Evolutionary conservation across 139 green algal genomes (phyloP).

Genomic region (Pseudopediastrum boryanum): DNA sequence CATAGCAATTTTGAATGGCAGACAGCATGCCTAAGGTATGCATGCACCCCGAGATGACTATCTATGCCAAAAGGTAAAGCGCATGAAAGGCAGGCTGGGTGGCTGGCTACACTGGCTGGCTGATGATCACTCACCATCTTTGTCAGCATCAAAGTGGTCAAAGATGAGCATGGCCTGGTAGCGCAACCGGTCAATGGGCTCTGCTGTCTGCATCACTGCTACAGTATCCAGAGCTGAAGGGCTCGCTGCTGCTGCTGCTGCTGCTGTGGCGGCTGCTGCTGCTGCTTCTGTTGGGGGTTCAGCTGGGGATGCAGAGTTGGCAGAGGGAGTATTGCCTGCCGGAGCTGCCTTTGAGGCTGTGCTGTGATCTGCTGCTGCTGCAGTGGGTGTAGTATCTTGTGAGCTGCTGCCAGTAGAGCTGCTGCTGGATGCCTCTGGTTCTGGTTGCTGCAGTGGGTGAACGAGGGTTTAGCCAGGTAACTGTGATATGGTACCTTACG

Average conservation of each 20-base stretch:
- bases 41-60: too few species aligned
- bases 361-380: neutral
- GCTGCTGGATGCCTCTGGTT: neutral
- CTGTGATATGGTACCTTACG: too few species aligned
- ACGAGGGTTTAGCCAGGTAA: too few species aligned
- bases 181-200: slow-evolving; percentile 47
- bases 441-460: neutral
- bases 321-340: neutral
- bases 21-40: too few species aligned
- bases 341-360: slow-evolving; percentile 7
- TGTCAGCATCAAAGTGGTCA: slow-evolving; percentile 37
- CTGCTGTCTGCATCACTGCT: neutral
- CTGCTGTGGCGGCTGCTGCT: neutral
- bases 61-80: too few species aligned
- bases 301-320: too few species aligned
- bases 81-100: too few species aligned
- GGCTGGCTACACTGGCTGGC: too few species aligned
- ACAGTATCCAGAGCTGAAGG: neutral
- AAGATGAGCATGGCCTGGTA: slow-evolving; percentile 53
- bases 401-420: too few species aligned
- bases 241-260: neutral
- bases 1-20: too few species aligned
- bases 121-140: neutral
- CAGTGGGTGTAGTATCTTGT: neutral
- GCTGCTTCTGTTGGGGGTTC: neutral